Evolutionary conservation across 2,329 filamentous ascomycete species (phyloP).

Genomic region (Hypoxylon sp.): DNA sequence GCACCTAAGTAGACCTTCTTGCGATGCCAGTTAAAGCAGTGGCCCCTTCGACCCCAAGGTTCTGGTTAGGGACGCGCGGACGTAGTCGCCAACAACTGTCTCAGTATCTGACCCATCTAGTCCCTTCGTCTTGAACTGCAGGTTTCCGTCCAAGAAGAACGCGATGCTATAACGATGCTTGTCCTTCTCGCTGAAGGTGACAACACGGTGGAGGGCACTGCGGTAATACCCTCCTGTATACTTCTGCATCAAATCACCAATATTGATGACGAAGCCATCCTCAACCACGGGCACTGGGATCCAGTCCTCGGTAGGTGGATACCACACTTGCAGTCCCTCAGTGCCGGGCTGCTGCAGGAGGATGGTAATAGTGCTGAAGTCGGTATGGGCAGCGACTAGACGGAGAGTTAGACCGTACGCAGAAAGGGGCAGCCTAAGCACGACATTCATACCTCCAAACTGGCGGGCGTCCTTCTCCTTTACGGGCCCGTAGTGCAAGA

Average conservation of each 20-base stretch:
- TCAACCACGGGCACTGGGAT: slow-evolving; percentile 42
- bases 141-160: slow-evolving; percentile 39
- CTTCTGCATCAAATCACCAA: slow-evolving; percentile 47
- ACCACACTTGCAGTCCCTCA: slow-evolving; percentile 40
- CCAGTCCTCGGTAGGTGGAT: slow-evolving; percentile 36
- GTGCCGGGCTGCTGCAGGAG: slow-evolving; percentile 42
- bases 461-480: slow-evolving; percentile 20
- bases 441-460: slow-evolving; percentile 31
- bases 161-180: slow-evolving; percentile 38
- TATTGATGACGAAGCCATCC: slow-evolving; percentile 48
- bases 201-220: slow-evolving; percentile 41
- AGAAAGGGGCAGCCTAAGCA: neutral
- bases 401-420: neutral
- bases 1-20: too few relatives aligned
- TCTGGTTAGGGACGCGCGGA: slow-evolving; percentile 21
- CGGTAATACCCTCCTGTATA: slow-evolving; percentile 41
- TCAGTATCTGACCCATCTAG: slow-evolving; percentile 27
- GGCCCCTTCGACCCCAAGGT: slow-evolving; percentile 25
- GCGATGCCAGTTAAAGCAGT: neutral
- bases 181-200: slow-evolving; percentile 30
- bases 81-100: slow-evolving; percentile 28
- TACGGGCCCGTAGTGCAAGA: slow-evolving; percentile 39
- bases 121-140: slow-evolving; percentile 19
- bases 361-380: slow-evolving; percentile 42
- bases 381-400: slow-evolving; percentile 40